These are phyloP conservation scores for Trichoderma koningii DNA, from an alignment of 2,329 filamentous ascomycete genomes.

Conservation along the genomic window DNA sequence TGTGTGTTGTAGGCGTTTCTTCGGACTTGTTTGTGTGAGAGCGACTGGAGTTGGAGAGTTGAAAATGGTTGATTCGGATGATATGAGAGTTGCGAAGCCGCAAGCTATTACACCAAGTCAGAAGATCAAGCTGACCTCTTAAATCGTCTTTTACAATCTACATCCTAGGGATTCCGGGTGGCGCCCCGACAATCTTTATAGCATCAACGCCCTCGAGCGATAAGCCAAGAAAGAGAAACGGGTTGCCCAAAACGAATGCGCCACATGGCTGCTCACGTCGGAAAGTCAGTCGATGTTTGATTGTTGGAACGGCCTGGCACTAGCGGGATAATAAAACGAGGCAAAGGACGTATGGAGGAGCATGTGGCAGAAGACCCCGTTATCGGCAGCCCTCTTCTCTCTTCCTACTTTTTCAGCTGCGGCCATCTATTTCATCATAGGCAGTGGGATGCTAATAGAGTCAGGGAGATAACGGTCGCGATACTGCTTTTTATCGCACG, in stretches of 20 bases:
- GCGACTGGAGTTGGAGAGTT: background rate
- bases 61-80: background rate
- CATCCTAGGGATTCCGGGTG: background rate
- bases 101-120: background rate
- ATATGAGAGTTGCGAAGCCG: background rate
- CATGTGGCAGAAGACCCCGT: constrained; percentile 12
- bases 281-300: constrained; percentile 16
- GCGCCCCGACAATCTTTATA: constrained; percentile 20
- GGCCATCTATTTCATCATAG: background rate
- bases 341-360: background rate
- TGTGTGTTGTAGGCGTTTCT: no score
- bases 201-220: constrained; percentile 3
- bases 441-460: no score
- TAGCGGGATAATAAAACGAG: background rate
- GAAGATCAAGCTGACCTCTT: no score
- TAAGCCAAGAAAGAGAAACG: constrained; percentile 8
- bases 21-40: background rate
- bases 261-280: constrained; percentile 28
- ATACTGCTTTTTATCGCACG: constrained; percentile 17
- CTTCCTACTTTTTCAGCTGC: constrained; percentile 9
- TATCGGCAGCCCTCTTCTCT: constrained; percentile 2
- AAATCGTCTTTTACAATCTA: background rate
- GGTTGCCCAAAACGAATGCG: constrained; percentile 24
- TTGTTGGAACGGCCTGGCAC: background rate
- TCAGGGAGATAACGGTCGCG: constrained; percentile 13